Conservation (phyloP, 805 yeast genomes). For the Candida odintsovae region DNA sequence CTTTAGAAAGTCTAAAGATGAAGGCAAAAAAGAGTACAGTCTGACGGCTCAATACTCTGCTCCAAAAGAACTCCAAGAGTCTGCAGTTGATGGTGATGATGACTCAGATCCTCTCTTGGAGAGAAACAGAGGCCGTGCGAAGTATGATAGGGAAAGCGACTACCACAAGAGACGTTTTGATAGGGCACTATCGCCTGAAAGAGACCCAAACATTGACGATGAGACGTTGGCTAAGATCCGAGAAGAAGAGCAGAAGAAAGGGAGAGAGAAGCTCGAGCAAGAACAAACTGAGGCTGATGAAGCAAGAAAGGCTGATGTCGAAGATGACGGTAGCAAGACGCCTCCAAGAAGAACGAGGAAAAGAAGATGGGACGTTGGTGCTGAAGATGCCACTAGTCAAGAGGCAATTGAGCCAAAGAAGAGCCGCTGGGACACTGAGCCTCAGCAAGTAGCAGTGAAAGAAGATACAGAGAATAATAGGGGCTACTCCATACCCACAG, state of each 20-base stretch:
- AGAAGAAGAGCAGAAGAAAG: slow-evolving; percentile 35
- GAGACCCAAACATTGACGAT: slow-evolving; percentile 31
- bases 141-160: slow-evolving; percentile 35
- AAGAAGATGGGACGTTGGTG: slow-evolving; percentile 22
- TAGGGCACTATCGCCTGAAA: slow-evolving; percentile 24
- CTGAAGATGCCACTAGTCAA: background rate
- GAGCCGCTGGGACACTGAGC: slow-evolving; percentile 10
- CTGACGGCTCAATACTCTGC: slow-evolving; percentile 37
- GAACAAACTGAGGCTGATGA: background rate
- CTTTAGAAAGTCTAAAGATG: background rate
- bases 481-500: slow-evolving; percentile 48
- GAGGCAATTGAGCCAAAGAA: slow-evolving; percentile 14
- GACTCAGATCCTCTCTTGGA: slow-evolving; percentile 27
- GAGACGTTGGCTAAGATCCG: slow-evolving; percentile 37
- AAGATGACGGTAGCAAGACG: slow-evolving; percentile 18
- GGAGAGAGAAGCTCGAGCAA: slow-evolving; percentile 16
- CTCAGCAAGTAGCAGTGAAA: background rate
- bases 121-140: slow-evolving; percentile 22
- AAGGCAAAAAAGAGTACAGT: slow-evolving; percentile 9
- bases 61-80: slow-evolving; percentile 27
- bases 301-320: background rate
- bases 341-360: slow-evolving; percentile 23
- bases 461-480: background rate
- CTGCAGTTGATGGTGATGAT: slow-evolving; percentile 21
- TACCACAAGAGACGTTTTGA: slow-evolving; percentile 40